Conservation (phyloP, 257 asterid species). For the Nicotiana obtusifolia region DNA sequence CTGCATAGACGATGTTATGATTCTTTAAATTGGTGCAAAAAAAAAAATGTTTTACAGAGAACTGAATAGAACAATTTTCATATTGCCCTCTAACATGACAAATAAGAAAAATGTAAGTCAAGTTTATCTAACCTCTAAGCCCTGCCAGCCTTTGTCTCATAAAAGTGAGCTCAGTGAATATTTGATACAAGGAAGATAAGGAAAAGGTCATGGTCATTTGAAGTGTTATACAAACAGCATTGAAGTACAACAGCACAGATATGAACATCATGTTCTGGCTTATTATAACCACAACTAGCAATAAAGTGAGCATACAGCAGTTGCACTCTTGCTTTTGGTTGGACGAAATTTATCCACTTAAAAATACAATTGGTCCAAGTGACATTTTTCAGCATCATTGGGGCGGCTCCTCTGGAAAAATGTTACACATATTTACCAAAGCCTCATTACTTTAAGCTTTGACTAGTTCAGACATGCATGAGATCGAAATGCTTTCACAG, state of each 20-base stretch:
- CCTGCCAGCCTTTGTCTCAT: background rate
- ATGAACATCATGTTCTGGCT: background rate
- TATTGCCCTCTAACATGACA: background rate
- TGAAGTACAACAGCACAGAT: background rate
- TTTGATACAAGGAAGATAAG: background rate
- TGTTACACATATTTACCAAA: background rate
- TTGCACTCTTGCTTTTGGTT: background rate
- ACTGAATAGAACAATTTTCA: too few relatives aligned
- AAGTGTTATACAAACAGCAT: background rate
- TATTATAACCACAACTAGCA: background rate
- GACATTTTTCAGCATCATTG: background rate
- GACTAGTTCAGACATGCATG: background rate
- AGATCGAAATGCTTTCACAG: background rate
- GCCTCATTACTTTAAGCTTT: background rate
- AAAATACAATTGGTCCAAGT: background rate
- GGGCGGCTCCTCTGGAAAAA: background rate
- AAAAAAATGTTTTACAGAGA: background rate
- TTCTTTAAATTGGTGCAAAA: background rate
- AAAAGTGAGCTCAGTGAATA: background rate
- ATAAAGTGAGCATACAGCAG: background rate
- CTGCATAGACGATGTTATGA: background rate
- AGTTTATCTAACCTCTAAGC: background rate
- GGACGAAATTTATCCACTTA: background rate
- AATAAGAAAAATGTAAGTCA: background rate
- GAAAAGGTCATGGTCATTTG: background rate